Conservation (phyloP, 108 stramenopile species). For the Chaetoceros tenuissimus region DNA sequence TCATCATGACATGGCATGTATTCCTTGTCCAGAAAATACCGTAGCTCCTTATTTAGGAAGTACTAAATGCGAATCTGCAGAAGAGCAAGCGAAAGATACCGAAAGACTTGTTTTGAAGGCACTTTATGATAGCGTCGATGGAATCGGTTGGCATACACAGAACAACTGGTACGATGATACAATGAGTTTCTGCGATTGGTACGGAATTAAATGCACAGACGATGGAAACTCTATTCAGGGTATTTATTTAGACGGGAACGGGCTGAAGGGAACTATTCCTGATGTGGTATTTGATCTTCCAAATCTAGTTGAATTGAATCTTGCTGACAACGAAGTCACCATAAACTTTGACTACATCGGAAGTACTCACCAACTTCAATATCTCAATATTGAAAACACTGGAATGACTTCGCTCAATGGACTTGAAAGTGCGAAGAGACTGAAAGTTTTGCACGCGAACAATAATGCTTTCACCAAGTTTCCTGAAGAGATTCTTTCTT, state of each 20-base stretch:
- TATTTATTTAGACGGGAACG: constrained; percentile 42
- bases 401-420: constrained; percentile 39
- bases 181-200: constrained; percentile 31
- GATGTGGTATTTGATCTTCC: constrained; percentile 35
- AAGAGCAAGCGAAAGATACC: constrained; percentile 6
- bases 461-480: constrained; percentile 49
- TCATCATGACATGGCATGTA: constrained; percentile 23
- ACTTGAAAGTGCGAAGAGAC: constrained; percentile 23
- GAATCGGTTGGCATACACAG: background rate
- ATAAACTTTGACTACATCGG: constrained; percentile 46
- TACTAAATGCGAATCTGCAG: constrained; percentile 16
- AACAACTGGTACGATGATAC: constrained; percentile 28
- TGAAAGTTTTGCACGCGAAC: constrained; percentile 48
- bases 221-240: constrained; percentile 27
- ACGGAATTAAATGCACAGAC: constrained; percentile 27
- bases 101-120: background rate
- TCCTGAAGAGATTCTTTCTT: constrained; percentile 38
- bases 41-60: constrained; percentile 14
- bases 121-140: background rate
- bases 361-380: constrained; percentile 25
- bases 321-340: constrained; percentile 23
- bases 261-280: constrained; percentile 50
- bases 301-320: constrained; percentile 24
- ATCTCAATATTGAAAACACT: constrained; percentile 44
- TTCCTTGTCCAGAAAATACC: constrained; percentile 21